phyloP scores from a whole-genome alignment of 2,329 filamentous ascomycete genomes.

The Penicillium fuscoglaucum region DNA sequence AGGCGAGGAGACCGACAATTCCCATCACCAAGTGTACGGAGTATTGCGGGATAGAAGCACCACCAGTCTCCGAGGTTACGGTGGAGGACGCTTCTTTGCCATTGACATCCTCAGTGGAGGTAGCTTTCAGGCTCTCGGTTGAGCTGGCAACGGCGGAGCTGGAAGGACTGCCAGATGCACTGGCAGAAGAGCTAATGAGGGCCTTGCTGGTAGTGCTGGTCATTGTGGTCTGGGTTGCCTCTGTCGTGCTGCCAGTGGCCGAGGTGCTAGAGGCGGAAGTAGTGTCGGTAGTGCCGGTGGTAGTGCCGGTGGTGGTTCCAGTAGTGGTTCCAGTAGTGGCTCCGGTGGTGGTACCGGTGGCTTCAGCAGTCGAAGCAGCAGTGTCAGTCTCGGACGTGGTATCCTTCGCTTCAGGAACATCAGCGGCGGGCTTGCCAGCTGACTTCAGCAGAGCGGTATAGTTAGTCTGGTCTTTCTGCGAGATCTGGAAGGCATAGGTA shows the following conservation, averaged over 20 bases:
- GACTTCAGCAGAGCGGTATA: slow-evolving; percentile 56
- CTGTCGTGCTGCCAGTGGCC: neutral
- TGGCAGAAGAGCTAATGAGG: slow-evolving; percentile 30
- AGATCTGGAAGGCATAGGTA: slow-evolving; percentile 62
- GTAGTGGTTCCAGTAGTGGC: neutral
- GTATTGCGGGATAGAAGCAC: slow-evolving; percentile 30
- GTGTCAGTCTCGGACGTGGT: slow-evolving; percentile 7
- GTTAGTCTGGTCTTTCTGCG: slow-evolving; percentile 54
- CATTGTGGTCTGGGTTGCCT: slow-evolving; percentile 16
- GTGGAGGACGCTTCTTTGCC: slow-evolving; percentile 18
- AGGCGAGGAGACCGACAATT: slow-evolving; percentile 36
- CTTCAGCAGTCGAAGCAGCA: neutral
- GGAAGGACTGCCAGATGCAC: slow-evolving; percentile 18
- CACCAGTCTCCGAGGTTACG: slow-evolving; percentile 17
- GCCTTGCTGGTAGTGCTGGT: slow-evolving; percentile 65
- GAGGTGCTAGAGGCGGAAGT: slow-evolving; percentile 3
- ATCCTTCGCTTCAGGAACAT: slow-evolving; percentile 9
- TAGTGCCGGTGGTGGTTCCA: neutral
- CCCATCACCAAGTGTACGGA: slow-evolving; percentile 35
- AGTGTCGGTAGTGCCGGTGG: slow-evolving; percentile 11
- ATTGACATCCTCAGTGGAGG: slow-evolving; percentile 11
- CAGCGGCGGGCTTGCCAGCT: slow-evolving; percentile 29
- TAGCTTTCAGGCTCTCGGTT: slow-evolving; percentile 14
- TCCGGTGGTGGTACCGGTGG: slow-evolving; percentile 2
- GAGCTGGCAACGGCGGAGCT: slow-evolving; percentile 23